Conservation (phyloP, 192 early-diverging fungal species). For the Gaertneriomyces semiglobifer region DNA sequence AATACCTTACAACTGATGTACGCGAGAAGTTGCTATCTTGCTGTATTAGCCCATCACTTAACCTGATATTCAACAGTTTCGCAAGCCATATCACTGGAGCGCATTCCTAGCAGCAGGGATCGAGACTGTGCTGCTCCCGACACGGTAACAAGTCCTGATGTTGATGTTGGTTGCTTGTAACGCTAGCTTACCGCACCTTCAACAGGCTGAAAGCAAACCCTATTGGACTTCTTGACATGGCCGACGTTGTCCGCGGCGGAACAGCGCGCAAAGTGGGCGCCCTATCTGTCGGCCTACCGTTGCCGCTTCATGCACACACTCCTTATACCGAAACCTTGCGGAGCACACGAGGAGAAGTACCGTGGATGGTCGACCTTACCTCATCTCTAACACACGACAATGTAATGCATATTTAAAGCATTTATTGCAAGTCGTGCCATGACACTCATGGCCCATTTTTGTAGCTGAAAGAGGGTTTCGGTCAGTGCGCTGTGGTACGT, state of each 20-base stretch:
- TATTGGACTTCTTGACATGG: conserved; percentile 10
- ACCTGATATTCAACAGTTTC: conserved; percentile 7
- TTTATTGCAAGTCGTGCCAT: background rate
- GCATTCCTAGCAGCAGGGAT: conserved; percentile 25
- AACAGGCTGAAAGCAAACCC: conserved; percentile 18
- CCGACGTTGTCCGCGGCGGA: conserved; percentile 14
- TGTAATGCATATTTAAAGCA: conserved; percentile 1
- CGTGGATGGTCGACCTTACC: conserved; percentile 28
- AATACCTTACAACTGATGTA: conserved; percentile 21
- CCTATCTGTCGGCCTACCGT: conserved; percentile 16
- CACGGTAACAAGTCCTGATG: conserved; percentile 12
- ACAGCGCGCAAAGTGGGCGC: conserved; percentile 3
- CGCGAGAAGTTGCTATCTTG: background rate
- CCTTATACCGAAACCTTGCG: conserved; percentile 3
- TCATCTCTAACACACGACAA: conserved; percentile 5
- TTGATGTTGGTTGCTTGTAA: no score
- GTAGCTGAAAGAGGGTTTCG: conserved; percentile 1
- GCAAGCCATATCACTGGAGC: conserved; percentile 25
- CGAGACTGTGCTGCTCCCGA: conserved; percentile 29
- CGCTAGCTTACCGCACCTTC: no score
- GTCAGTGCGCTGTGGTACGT: conserved; percentile 10
- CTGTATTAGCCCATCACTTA: background rate
- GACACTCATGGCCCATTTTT: background rate
- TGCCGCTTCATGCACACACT: conserved; percentile 6
- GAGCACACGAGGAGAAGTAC: background rate